Conservation (phyloP, 225 moss, liverwort and hornwort species). For the Rhytidiadelphus loreus region DNA sequence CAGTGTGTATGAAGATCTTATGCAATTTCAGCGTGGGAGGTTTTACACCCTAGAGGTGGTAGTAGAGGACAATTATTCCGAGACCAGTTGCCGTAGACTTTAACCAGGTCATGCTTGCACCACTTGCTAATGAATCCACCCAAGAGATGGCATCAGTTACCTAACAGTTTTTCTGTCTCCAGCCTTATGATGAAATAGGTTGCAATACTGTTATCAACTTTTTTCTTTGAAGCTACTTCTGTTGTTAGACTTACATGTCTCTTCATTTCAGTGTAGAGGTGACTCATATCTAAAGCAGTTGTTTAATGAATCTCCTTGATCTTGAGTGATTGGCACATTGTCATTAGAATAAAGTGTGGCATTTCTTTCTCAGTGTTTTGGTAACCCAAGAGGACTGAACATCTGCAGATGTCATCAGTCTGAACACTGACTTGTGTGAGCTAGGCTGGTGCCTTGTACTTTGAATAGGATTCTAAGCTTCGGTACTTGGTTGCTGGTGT, state of each 20-base stretch:
- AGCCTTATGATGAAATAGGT: not conserved
- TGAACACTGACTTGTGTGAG: not conserved
- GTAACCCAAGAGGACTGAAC: not conserved
- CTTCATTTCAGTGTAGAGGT: not conserved
- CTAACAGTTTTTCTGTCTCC: not conserved
- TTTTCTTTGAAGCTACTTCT: not conserved
- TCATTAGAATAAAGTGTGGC: not conserved
- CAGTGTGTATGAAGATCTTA: not conserved
- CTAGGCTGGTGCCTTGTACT: not conserved
- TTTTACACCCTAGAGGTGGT: not conserved
- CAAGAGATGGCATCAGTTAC: not conserved
- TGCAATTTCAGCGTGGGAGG: not conserved
- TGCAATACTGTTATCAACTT: not conserved
- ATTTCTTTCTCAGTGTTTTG: not conserved
- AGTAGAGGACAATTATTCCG: not conserved
- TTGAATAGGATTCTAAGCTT: not conserved
- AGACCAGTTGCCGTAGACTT: too few relatives aligned
- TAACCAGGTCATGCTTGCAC: not conserved
- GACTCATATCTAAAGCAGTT: not conserved
- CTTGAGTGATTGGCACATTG: not conserved
- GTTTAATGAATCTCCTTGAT: not conserved
- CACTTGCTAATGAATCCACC: not conserved
- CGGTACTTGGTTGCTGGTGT: not conserved
- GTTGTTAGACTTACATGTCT: not conserved
- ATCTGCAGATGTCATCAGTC: not conserved